A percentile compares a stretch with the other conserved stretches of the same genome.
These are phyloP conservation scores for Salix koriyanagi DNA, from an alignment of 345 rosid species.

Conservation along the genomic window DNA sequence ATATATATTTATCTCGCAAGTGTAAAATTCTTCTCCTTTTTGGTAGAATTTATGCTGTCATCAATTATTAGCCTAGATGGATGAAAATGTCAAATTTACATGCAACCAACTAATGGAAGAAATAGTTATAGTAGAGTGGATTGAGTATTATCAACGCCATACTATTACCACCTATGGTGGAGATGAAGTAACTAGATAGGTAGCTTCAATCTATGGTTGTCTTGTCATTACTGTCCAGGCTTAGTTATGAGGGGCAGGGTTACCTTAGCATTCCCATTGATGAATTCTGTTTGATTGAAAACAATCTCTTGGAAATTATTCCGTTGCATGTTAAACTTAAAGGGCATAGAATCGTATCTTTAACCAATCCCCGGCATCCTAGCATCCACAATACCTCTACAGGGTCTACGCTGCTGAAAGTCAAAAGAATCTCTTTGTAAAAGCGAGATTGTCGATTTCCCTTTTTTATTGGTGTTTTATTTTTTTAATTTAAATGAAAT, in stretches of 20 bases:
- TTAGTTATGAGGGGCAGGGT: background rate
- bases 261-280: background rate
- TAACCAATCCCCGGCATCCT: too few species aligned
- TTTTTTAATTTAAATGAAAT: too few species aligned
- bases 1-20: background rate
- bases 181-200: background rate
- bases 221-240: background rate
- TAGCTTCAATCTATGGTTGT: background rate
- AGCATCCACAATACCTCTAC: too few species aligned
- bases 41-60: background rate
- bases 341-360: too few species aligned
- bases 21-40: conserved; percentile 7
- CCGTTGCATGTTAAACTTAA: too few species aligned
- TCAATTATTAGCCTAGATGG: background rate
- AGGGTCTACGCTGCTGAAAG: too few species aligned
- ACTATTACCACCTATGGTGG: background rate
- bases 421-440: background rate
- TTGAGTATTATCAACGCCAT: background rate
- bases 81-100: conserved; percentile 4
- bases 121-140: background rate
- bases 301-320: too few species aligned
- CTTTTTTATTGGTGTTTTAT: too few species aligned
- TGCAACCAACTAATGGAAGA: conserved; percentile 1
- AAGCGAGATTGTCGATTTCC: too few species aligned
- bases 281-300: background rate